Conservation (phyloP, 2,329 filamentous ascomycete genomes). For the Fusarium duplospermum region DNA sequence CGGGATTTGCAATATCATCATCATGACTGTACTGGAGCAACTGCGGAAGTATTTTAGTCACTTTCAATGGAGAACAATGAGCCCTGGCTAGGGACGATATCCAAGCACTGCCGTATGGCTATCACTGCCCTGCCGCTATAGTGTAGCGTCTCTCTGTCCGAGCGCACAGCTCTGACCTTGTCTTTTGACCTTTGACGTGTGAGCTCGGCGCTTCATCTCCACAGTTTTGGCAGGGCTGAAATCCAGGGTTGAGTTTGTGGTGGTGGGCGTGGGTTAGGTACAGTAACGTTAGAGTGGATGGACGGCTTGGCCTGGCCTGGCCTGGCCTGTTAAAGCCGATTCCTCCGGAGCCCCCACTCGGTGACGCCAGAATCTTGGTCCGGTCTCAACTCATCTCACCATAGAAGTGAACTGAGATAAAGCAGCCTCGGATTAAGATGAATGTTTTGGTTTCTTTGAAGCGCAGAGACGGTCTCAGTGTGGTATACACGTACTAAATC, state of each 20-base stretch:
- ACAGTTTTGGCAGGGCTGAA: constrained; percentile 30
- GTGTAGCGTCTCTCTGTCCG: constrained; percentile 9
- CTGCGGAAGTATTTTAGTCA: constrained; percentile 15
- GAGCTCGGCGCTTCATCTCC: constrained; percentile 2
- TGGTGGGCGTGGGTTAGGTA: neutral
- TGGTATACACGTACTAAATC: neutral
- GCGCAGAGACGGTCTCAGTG: neutral
- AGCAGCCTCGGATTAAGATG: neutral
- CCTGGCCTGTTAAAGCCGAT: constrained; percentile 6
- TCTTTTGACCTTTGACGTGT: neutral
- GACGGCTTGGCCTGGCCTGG: neutral
- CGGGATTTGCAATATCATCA: constrained; percentile 33
- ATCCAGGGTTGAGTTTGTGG: constrained; percentile 2
- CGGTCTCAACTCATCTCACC: neutral
- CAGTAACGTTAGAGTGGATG: too few species aligned
- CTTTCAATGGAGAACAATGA: constrained; percentile 21
- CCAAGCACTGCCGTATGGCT: constrained; percentile 6
- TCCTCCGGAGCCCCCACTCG: constrained; percentile 4
- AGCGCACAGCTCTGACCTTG: constrained; percentile 9
- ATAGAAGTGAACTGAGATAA: neutral
- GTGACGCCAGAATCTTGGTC: constrained; percentile 14
- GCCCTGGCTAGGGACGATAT: constrained; percentile 22
- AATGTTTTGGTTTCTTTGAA: neutral
- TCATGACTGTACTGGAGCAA: constrained; percentile 31
- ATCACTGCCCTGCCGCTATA: neutral